Conservation (phyloP, 164 flowering plant species). For the Magnolia sinica region DNA sequence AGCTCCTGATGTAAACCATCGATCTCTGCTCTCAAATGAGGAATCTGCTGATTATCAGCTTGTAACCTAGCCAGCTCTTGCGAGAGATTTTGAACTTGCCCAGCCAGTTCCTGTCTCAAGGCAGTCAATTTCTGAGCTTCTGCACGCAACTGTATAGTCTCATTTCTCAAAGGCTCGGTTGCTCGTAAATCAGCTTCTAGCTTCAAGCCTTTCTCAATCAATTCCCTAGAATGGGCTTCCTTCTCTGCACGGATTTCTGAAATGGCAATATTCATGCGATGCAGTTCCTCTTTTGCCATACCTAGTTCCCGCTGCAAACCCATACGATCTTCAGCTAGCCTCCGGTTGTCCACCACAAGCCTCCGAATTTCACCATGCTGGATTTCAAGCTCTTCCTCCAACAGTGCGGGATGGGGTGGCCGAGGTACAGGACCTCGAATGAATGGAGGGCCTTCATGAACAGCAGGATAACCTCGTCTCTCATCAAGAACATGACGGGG, state of each 20-base stretch:
- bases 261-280: constrained; percentile 61
- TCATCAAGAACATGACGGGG: constrained; percentile 52
- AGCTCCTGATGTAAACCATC: constrained; percentile 86
- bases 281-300: constrained; percentile 78
- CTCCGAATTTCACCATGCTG: constrained; percentile 72
- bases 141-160: constrained; percentile 54
- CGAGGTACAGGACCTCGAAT: constrained; percentile 52
- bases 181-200: constrained; percentile 88
- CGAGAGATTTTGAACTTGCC: constrained; percentile 59
- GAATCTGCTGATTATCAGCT: constrained; percentile 76
- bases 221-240: constrained; percentile 70
- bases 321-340: constrained; percentile 71
- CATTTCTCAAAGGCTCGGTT: constrained; percentile 67
- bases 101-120: constrained; percentile 56
- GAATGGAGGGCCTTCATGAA: constrained; percentile 45
- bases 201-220: constrained; percentile 73
- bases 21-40: constrained; percentile 55
- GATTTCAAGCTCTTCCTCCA: constrained; percentile 88
- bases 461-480: constrained; percentile 47
- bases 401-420: constrained; percentile 69
- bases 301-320: constrained; percentile 64
- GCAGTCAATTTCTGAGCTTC: constrained; percentile 69
- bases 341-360: constrained; percentile 66
- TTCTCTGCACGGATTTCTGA: constrained; percentile 68
- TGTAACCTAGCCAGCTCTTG: constrained; percentile 58